Evolutionary conservation across 345 rosid genomes (phyloP), one percentile per base, ranked within the genome.

Genomic region (Camelina hispida): DNA sequence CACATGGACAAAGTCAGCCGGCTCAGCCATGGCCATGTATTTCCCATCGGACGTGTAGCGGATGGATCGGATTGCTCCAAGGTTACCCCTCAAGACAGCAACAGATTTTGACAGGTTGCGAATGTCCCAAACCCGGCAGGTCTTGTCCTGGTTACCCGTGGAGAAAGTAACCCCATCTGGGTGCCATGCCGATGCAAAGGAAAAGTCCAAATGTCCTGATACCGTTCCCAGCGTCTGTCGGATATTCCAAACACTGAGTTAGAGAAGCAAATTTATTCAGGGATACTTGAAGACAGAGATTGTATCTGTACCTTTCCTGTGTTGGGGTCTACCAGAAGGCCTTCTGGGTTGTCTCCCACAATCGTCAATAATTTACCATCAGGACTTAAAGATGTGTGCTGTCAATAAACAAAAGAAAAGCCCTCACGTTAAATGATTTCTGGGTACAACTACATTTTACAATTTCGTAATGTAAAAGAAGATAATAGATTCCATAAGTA

Each of bases 111-210:
- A 88, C 35, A 83, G 51, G 69, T 88, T 88, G 15, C 97, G 80
- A 4, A 83, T 69, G 65, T 91, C 94, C 97, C 97, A 91, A 51
- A 91, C 81, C 46, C 90, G 68, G 73, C 91, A 87, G 10, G 96
- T 87, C 77, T 85, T 90, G 82, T 90, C 96, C 61, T 90, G 96
- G 80, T 88, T 90, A 16, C 96, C 96, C 2, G 96, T 90, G 9
- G 92, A 87, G 68, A 90, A 87, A 34, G 87, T 85, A 70, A 80
- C 37, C 12, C 96, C 96, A 62, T 87, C 84, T 0, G 93, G 96
- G 73, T 90, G 83, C 93, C 96, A 90, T 30, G 91, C 90, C 1
- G 96, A 88, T 64, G 96, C 93, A 85, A 90, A 90, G 6, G 96
- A 90, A 75, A 71, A 88, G 73, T 90, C 96, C 78, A 85, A 44